These are phyloP conservation scores for Penicillium sclerotigenum DNA, from an alignment of 2,329 filamentous ascomycete species.

Conservation along the genomic window DNA sequence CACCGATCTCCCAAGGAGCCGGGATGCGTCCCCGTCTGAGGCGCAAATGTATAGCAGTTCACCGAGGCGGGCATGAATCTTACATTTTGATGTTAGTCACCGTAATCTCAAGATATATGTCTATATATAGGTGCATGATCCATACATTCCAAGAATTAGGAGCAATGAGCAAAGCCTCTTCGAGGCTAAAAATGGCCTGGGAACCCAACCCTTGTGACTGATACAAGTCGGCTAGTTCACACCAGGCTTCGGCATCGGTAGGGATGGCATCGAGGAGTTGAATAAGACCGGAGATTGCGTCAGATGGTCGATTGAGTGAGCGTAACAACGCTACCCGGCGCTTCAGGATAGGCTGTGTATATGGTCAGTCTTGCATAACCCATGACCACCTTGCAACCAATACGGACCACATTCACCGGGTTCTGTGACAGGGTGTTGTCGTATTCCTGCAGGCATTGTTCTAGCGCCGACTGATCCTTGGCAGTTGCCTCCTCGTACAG, in stretches of 20 bases:
- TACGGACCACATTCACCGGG: conserved; percentile 72
- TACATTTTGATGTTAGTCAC: conserved; percentile 9
- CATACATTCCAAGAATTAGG: conserved; percentile 95
- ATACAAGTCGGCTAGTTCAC: conserved; percentile 86
- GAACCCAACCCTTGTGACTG: conserved; percentile 71
- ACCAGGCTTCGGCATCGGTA: conserved; percentile 90
- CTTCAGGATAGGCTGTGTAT: conserved; percentile 72
- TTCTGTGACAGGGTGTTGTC: conserved; percentile 70
- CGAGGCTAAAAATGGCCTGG: conserved; percentile 82
- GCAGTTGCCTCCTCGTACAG: conserved; percentile 82
- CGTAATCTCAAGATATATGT: neutral
- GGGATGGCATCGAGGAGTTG: conserved; percentile 77
- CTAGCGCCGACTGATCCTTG: conserved; percentile 61
- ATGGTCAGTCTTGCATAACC: conserved; percentile 29
- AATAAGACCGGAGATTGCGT: conserved; percentile 72
- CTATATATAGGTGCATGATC: conserved; percentile 13
- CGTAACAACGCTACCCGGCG: conserved; percentile 75
- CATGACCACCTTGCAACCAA: neutral
- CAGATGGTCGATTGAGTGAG: conserved; percentile 64
- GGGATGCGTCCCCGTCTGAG: conserved; percentile 36
- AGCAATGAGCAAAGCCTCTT: conserved; percentile 81
- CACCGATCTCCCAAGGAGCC: conserved; percentile 67
- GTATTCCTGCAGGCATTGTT: conserved; percentile 71
- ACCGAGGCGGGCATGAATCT: conserved; percentile 84
- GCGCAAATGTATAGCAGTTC: conserved; percentile 73